Conservation (phyloP, 2,329 filamentous ascomycete genomes). For the Alternaria longipes region DNA sequence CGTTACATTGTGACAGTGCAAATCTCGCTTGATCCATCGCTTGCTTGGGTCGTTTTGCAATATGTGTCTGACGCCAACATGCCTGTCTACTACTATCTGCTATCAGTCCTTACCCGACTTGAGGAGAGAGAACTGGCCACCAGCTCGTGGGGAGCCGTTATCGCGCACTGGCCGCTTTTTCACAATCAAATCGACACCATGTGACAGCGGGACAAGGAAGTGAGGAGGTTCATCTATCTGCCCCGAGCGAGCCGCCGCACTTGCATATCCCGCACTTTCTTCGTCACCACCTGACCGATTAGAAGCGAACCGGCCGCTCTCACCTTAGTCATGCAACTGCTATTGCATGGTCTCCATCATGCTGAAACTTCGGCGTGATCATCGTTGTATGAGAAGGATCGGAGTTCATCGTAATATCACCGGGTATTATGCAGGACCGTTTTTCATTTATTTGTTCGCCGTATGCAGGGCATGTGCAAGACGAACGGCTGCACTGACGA, state of each 20-base stretch:
- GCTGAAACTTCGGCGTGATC: not conserved
- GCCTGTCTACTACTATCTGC: constrained; percentile 4
- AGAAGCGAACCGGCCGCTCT: not conserved
- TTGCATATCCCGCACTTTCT: not conserved
- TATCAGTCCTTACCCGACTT: not conserved
- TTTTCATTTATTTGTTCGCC: not conserved
- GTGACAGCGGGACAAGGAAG: constrained; percentile 5
- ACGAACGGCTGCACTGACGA: not conserved
- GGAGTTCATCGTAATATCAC: not conserved
- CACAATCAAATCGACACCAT: not conserved
- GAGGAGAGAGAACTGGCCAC: not conserved
- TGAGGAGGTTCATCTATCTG: constrained; percentile 2
- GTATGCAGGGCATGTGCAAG: not conserved
- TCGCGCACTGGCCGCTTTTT: not conserved
- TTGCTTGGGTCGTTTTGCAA: constrained; percentile 1
- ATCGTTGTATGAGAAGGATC: constrained; percentile 1
- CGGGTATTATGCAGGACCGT: not conserved
- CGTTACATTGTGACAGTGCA: not conserved
- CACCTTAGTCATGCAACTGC: not conserved
- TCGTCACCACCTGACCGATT: not conserved
- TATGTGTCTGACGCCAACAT: constrained; percentile 7
- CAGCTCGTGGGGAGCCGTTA: constrained; percentile 4
- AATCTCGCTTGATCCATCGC: constrained; percentile 9
- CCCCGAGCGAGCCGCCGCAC: constrained; percentile 6
- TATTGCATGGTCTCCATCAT: not conserved